These are phyloP conservation scores for Sarcodon sp. DNA, from an alignment of 768 basidiomycete genomes.

Conservation along the genomic window DNA sequence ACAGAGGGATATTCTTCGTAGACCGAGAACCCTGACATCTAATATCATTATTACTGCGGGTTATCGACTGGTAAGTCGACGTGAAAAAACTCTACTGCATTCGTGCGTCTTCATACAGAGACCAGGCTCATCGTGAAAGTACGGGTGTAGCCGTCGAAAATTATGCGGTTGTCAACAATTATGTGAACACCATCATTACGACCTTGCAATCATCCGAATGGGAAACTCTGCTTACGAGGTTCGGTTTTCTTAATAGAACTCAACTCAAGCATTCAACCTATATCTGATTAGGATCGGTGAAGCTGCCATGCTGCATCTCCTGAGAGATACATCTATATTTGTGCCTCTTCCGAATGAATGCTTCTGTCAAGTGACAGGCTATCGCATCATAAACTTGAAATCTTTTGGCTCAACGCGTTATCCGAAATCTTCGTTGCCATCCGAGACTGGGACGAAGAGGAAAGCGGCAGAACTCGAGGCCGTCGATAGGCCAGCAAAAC, in stretches of 20 bases:
- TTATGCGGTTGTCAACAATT: neutral
- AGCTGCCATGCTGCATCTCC: conserved; percentile 64
- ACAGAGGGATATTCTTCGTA: conserved; percentile 38
- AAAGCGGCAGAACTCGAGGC: too few relatives aligned
- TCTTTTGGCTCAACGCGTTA: neutral
- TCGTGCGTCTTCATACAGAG: neutral
- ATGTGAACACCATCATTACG: conserved; percentile 62
- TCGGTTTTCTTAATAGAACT: conserved; percentile 4
- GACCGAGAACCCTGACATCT: conserved; percentile 19
- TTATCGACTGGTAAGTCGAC: conserved; percentile 38
- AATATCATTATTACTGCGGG: conserved; percentile 56
- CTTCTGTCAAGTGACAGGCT: conserved; percentile 72
- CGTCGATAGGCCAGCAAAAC: too few relatives aligned
- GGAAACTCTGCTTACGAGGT: conserved; percentile 54
- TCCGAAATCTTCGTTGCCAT: neutral
- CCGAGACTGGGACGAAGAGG: too few relatives aligned
- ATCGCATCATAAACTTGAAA: conserved; percentile 39
- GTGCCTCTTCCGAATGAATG: conserved; percentile 72
- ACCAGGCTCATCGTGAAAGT: conserved; percentile 2
- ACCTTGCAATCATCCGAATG: conserved; percentile 54
- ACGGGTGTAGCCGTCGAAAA: conserved; percentile 1
- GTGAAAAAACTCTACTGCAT: neutral
- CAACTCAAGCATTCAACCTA: neutral
- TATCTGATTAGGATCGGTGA: conserved; percentile 50
- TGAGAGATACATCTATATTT: conserved; percentile 67